Evolutionary conservation across 75 land plant species (phyloP).

Genomic region (Pinus albicaulis): DNA sequence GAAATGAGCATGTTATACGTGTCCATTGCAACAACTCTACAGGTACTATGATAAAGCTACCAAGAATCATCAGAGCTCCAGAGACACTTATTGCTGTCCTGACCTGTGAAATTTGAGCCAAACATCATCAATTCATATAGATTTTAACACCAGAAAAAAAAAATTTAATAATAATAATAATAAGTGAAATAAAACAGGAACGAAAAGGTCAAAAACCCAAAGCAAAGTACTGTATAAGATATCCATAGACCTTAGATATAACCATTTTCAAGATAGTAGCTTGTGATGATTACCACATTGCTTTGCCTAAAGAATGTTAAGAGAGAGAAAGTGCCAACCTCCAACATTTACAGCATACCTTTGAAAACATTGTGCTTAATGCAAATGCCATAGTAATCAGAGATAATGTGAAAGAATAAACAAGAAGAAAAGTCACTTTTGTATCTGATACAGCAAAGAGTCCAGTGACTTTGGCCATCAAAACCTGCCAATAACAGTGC

Average conservation of each 20-base stretch:
- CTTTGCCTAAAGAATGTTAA: not conserved
- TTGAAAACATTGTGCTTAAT: slow-evolving; percentile 29
- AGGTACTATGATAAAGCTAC: slow-evolving; percentile 31
- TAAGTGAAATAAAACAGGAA: not conserved
- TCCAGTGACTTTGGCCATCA: slow-evolving; percentile 17
- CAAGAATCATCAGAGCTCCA: slow-evolving; percentile 23
- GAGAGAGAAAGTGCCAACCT: not conserved
- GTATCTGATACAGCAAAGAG: slow-evolving; percentile 25
- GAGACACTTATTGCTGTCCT: slow-evolving; percentile 24
- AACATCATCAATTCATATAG: not conserved
- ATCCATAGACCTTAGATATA: not conserved
- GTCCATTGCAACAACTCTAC: slow-evolving; percentile 24
- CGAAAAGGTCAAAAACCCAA: not conserved
- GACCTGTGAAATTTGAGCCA: slow-evolving; percentile 14
- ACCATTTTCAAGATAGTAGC: not conserved
- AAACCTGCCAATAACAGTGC: slow-evolving; percentile 13
- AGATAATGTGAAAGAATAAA: slow-evolving; percentile 20
- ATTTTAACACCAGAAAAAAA: not conserved
- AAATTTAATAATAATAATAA: not conserved
- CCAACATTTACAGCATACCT: slow-evolving; percentile 17
- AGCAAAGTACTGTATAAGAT: not conserved
- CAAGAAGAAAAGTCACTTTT: slow-evolving; percentile 18
- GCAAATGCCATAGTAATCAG: slow-evolving; percentile 31
- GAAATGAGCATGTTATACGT: slow-evolving; percentile 14
- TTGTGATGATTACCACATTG: not conserved